Evolutionary conservation across 2,329 filamentous ascomycete genomes (phyloP), one percentile per base, ranked within the genome.

Genomic region (Xylaria sp.): DNA sequence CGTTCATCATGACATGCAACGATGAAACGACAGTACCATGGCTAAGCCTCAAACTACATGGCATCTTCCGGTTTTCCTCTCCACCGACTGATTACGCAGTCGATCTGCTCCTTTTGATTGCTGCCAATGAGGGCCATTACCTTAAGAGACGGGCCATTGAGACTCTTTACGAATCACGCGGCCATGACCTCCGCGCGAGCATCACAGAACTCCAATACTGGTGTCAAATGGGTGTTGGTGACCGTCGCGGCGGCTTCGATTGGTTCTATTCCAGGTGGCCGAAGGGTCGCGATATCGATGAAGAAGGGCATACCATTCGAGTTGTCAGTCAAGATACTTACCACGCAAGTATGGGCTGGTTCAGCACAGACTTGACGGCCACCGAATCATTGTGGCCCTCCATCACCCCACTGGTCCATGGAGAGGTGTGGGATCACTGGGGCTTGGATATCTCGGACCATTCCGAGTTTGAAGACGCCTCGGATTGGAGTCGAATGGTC

Each of bases 151-250:
- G 83, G 30, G 84, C 90, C 0, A 81, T 96, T 0, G 79, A 81
- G 55, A 77, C 83, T 5, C 80, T 99, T 2, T 96, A 92, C 69
- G 78, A 81, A 56, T 84, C 84, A 11, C 88, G 89, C 56, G 73
- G 80, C 1, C 75, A 81, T 34, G 94, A 99, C 71, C 76, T 99
- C 10, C 86, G 94, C 57, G 91, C 88, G 19, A 87, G 88, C 1
- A 84, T 99, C 53, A 86, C 83, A 58, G 92, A 97, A 62, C 81
- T 99, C 34, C 88, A 96, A 71, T 94, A 95, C 71, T 99, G 93
- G 93, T 99, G 95, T 72, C 94, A 99, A 72, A 92, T 97, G 75
- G 91, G 89, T 0, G 85, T 99, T 8, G 95, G 94, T 4, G 94
- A 96, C 71, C 80, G 85, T n/a, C 89, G 89, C 66, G 89, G 90